Evolutionary conservation across 1,139 yeast genomes (phyloP).

Genomic region (Zhuliangozyma parablackwelliae): DNA sequence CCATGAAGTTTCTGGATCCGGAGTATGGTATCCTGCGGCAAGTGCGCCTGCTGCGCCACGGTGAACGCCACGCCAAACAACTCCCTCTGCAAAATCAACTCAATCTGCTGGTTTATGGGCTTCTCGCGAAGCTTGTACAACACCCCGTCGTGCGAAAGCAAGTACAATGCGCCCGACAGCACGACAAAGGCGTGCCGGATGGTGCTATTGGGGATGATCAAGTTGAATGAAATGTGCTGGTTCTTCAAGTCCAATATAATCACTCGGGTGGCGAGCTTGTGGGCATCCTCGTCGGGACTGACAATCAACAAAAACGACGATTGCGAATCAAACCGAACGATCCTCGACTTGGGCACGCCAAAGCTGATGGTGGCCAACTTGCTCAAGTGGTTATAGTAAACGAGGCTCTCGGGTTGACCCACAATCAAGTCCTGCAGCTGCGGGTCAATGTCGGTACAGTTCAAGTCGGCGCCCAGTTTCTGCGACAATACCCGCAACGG

Average conservation of each 20-base stretch:
- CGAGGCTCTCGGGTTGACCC: conserved; percentile 49
- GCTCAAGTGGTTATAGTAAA: conserved; percentile 51
- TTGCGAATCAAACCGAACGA: conserved; percentile 31
- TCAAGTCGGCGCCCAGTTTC: conserved; percentile 63
- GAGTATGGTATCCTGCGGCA: conserved; percentile 37
- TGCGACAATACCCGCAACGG: conserved; percentile 62
- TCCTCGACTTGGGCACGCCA: conserved; percentile 53
- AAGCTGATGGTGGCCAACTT: conserved; percentile 56
- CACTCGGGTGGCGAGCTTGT: conserved; percentile 39
- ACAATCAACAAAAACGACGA: conserved; percentile 49
- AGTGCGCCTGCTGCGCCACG: conserved; percentile 50
- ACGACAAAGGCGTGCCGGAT: conserved; percentile 49
- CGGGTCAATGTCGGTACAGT: conserved; percentile 52
- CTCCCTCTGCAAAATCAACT: conserved; percentile 64
- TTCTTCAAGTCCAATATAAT: conserved; percentile 64
- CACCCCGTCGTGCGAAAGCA: conserved; percentile 73
- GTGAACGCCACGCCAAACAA: conserved; percentile 70
- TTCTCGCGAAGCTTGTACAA: conserved; percentile 68
- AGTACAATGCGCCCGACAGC: conserved; percentile 49
- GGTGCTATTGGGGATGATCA: conserved; percentile 61
- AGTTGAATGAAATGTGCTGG: conserved; percentile 67
- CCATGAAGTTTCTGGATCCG: conserved; percentile 66
- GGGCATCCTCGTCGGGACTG: conserved; percentile 33
- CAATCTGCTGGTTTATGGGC: conserved; percentile 61
- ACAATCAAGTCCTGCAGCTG: conserved; percentile 43